Base-by-base conservation (phyloP, 306 rosid genomes). In the Vigna mungo region DNA sequence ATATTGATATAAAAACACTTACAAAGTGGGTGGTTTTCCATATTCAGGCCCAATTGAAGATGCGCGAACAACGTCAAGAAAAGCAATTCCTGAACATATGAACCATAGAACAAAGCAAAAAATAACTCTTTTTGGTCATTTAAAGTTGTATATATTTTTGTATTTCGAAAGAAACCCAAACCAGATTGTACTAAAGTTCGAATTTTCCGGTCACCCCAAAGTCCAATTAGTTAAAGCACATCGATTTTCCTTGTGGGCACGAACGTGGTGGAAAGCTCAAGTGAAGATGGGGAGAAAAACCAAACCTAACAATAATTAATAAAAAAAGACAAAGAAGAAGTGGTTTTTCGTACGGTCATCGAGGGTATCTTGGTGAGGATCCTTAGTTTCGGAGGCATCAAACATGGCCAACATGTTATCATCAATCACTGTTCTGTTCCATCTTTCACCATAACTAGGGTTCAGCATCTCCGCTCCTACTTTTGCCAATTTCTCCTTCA, bases 51-150 rank as follows among this genome's bases (percentile, higher is more conserved):
- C 86, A 81, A 90, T 71, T 30, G 94, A 86, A 78, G 89, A 85
- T 62, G 90, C 86, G 15, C 90, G 96, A 85, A 94, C 96, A 63
- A 92, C 95, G 18, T 86, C 89, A 46, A 94, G 85, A 78, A 89
- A 94, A 80, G 95, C 86, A 79, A 89, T 21, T 75, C 95, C 97
- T 92, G 81, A 48, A 18, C 9, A 77, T 0, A 85, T 18, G 23
- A 78, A 68, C 53, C 43, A 72, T 4, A 9, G 9, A 47, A 52
- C 7, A 39, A 64, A 72, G 14, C 8, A 36, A 51, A 54, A 77
- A 2, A 44, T 16, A 3, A 7, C 54, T 36, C 23, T 32, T 30
- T 13, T 17, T 14, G 10, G 53, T 34, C 39, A 16, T 56, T n/a
- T 75, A 27, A 32, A 48, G 67, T 25, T 23, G 20, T 15, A 10